Conservation (phyloP, 352 stramenopile species). For the Blastocystis sp. region DNA sequence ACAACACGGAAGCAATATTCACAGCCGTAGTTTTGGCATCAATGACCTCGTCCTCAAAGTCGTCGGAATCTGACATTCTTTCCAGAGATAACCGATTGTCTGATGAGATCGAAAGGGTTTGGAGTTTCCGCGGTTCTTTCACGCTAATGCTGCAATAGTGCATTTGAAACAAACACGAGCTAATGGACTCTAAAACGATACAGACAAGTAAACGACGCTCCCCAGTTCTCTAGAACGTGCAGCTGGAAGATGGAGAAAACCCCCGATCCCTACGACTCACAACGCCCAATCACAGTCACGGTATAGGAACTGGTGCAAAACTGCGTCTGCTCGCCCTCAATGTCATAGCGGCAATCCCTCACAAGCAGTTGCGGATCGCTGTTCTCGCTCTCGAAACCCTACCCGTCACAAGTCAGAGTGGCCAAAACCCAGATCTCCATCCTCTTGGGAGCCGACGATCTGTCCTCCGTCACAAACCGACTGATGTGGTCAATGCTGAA, state of each 20-base stretch:
- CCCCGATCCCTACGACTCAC: slow-evolving; percentile 12
- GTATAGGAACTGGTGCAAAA: slow-evolving; percentile 45
- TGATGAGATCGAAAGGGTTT: neutral
- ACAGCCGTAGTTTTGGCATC: slow-evolving; percentile 15
- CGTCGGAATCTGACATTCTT: slow-evolving; percentile 58
- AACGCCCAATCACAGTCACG: neutral
- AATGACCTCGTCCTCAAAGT: slow-evolving; percentile 52
- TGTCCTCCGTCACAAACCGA: slow-evolving; percentile 54
- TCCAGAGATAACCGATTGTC: neutral
- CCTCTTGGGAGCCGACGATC: slow-evolving; percentile 2
- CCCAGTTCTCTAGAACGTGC: slow-evolving; percentile 39
- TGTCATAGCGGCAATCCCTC: slow-evolving; percentile 26
- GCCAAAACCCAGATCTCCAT: slow-evolving; percentile 30
- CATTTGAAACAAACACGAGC: neutral
- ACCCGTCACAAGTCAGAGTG: neutral
- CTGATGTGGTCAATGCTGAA: slow-evolving; percentile 61
- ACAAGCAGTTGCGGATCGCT: neutral
- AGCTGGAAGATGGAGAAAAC: slow-evolving; percentile 36
- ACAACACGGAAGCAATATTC: neutral
- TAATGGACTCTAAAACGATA: slow-evolving; percentile 67
- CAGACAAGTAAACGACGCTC: slow-evolving; percentile 29
- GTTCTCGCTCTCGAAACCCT: slow-evolving; percentile 30
- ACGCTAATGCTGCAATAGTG: neutral
- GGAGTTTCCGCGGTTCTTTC: neutral
- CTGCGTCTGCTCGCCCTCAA: slow-evolving; percentile 48